Evolutionary conservation across 106 monocot genomes (phyloP), one percentile per base, ranked within the genome.

Genomic region (Allium fistulosum): DNA sequence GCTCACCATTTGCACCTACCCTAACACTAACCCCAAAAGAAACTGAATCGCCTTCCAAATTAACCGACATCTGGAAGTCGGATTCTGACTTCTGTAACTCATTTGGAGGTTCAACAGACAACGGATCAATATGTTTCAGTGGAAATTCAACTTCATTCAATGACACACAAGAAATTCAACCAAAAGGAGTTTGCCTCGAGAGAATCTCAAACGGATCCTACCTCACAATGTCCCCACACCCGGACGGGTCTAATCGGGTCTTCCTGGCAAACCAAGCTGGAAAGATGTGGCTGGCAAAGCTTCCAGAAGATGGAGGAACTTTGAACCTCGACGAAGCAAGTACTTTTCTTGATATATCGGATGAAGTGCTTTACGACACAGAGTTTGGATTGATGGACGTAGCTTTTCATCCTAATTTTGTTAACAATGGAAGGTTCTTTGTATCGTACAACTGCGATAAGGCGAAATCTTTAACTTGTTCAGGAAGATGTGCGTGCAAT

Each of bases 211-310:
- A 89, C 65, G 92, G 82, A 18, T 77, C 88, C 0, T 99, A 84
- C 65, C 78, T 92, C 26, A 82, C 80, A 68, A 80, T 99, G 84
- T 82, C 67, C 11, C 63, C 92, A 53, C 97, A 99, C 49, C 97
- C 97, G 18, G 97, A 99, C 64, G 97, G 97, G 15, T 99, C 97
- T 28, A 85, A 92, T 71, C 87, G 97, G 12, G 84, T 90, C 57
- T 99, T 99, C 80, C 53, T 99, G 59, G 74, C 84, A 10, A 85
- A 28, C 63, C 92, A 87, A 76, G 73, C 76, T n/a, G 97, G 97
- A 15, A 84, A 87, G 66, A 79, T 92, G 22, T 99, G 86, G 85
- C 58, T 99, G 58, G 89, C 97, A 46, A 85, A 80, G 1, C 70
- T 99, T 53, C 97, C 97, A 37, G 79, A 80, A 57, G 71, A 82